Evolutionary conservation across 2,329 filamentous ascomycete species (phyloP), one percentile per base, ranked within the genome.

Genomic region (Remersonia thermophila): DNA sequence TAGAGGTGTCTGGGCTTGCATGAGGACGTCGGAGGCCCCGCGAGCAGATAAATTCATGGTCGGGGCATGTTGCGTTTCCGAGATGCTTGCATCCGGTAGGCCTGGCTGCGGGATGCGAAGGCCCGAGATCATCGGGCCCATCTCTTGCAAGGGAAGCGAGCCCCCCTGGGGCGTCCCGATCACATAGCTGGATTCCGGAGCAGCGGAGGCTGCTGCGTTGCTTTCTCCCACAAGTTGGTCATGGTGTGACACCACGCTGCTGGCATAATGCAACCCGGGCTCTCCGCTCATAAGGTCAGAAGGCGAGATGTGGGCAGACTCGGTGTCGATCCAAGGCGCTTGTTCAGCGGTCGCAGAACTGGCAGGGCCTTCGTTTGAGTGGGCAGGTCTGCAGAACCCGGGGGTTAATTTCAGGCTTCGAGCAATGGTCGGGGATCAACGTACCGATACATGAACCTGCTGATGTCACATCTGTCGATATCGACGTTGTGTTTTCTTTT

Each of bases 401-500:
- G n/a, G n/a, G n/a, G n/a, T n/a, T n/a, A n/a, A n/a, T n/a, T n/a
- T n/a, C n/a, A n/a, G n/a, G n/a, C n/a, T n/a, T n/a, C n/a, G n/a
- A n/a, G n/a, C n/a, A n/a, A n/a, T n/a, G n/a, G n/a, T n/a, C n/a
- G n/a, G n/a, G n/a, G n/a, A n/a, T n/a, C n/a, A n/a, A n/a, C 47
- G 40, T 42, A 61, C 58, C 44, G 48, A 35, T 50, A 42, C 12
- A 50, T 33, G 33, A 47, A 70, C 10, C 46, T 28, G 14, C 54
- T 51, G 4, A 71, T 42, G 23, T 64, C 58, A 13, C 59, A 56
- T 2, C 64, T 41, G 3, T 41, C 38, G 8, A 65, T 52, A 1
- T 51, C 18, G 3, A 55, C 53, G 0, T 45, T 42, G 53, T 94
- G 86, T 49, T 83, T 74, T 9, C 79, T 71, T 33, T 61, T 65